Percentiles rank a stretch among this genome's conserved stretches.
Conservation (phyloP, 768 basidiomycete genomes). For the Mycena belliarum region DNA sequence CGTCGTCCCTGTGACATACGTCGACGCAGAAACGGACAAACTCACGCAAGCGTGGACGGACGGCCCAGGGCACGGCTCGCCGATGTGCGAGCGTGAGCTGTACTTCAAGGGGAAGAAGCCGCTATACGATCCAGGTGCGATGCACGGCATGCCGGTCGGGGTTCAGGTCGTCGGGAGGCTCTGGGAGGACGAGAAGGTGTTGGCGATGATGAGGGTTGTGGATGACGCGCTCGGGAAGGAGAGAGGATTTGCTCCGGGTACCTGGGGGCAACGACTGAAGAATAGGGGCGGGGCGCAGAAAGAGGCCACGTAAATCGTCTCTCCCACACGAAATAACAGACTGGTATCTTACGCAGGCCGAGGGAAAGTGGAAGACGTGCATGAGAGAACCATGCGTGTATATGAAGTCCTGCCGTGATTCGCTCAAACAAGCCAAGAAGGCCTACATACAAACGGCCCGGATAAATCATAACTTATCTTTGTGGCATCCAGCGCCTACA, state of each 20-base stretch:
- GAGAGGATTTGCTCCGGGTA: slow-evolving; percentile 11
- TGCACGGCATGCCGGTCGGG: slow-evolving; percentile 46
- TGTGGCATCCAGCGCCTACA: no score
- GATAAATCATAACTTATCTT: no score
- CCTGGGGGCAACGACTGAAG: slow-evolving; percentile 4
- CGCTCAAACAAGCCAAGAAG: no score
- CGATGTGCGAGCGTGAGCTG: slow-evolving; percentile 3
- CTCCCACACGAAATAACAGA: no score
- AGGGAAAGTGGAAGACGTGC: no score
- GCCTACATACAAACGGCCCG: no score
- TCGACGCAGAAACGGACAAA: slow-evolving; percentile 35
- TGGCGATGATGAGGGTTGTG: slow-evolving; percentile 47
- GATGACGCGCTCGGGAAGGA: slow-evolving; percentile 22
- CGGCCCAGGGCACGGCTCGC: slow-evolving; percentile 27
- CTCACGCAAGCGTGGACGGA: slow-evolving; percentile 32
- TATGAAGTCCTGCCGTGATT: no score
- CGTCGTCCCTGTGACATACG: slow-evolving; percentile 45
- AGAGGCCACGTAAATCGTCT: no score
- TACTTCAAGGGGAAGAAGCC: slow-evolving; percentile 27
- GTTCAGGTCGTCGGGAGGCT: slow-evolving; percentile 46
- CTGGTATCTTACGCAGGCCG: no score
- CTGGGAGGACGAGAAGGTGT: slow-evolving; percentile 49
- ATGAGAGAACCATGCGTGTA: no score
- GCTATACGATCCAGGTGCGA: slow-evolving; percentile 42
- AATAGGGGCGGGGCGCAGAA: no score